Percentiles rank a stretch among this genome's conserved stretches.
phyloP scores from a whole-genome alignment of 176 grass and related monocot species.

The Cocos nucifera region DNA sequence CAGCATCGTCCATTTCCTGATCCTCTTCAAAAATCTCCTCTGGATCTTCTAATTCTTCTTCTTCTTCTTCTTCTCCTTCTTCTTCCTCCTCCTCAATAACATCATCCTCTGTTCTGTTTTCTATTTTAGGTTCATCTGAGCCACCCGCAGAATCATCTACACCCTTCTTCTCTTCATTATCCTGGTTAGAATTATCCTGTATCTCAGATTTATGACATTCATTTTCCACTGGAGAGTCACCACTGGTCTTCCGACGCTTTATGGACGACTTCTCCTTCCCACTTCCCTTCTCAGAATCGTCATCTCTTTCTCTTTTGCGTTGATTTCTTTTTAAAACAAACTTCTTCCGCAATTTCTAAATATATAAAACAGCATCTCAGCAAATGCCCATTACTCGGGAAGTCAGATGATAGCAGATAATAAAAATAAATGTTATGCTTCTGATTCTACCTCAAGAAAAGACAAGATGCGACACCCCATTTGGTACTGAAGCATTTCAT shows the following conservation, averaged over 20 bases:
- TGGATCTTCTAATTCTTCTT: constrained; percentile 57
- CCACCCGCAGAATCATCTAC: constrained; percentile 21
- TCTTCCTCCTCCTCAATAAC: constrained; percentile 18
- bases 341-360: constrained; percentile 50
- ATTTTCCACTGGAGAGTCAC: constrained; percentile 32
- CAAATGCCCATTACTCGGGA: too few relatives aligned
- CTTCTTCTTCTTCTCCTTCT: constrained; percentile 16
- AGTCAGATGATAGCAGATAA: too few relatives aligned
- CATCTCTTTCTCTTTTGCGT: constrained; percentile 83
- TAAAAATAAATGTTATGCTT: too few relatives aligned
- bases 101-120: constrained; percentile 26
- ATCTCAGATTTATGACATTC: constrained; percentile 20
- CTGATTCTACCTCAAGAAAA: constrained; percentile 78
- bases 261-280: constrained; percentile 28
- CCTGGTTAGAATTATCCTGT: constrained; percentile 22
- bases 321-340: constrained; percentile 59
- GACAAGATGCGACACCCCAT: constrained; percentile 84
- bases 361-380: constrained; percentile 8
- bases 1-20: constrained; percentile 48
- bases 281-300: constrained; percentile 61
- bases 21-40: constrained; percentile 84
- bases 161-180: constrained; percentile 23
- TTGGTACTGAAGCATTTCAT: constrained; percentile 97
- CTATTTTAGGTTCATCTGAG: constrained; percentile 25
- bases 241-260: constrained; percentile 48